phyloP scores from a whole-genome alignment of 371 early-diverging fungal species.

The Mortierella sp. region DNA sequence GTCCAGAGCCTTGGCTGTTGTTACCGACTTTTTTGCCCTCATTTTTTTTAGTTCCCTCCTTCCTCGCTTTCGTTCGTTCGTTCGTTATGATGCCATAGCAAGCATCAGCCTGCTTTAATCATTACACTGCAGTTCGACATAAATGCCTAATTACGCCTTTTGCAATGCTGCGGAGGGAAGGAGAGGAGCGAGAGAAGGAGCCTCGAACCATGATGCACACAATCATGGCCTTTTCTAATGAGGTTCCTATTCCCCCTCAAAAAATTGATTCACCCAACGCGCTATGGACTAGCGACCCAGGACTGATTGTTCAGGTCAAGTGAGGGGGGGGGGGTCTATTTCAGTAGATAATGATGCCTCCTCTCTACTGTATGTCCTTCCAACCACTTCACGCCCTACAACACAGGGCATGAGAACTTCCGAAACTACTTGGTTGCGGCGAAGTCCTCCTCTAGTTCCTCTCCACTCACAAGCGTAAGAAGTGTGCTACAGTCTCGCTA shows the following conservation, averaged over 20 bases:
- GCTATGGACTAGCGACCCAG: too few relatives aligned
- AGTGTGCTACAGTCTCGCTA: not conserved
- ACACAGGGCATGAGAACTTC: too few relatives aligned
- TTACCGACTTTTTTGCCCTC: not conserved
- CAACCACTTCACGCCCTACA: too few relatives aligned
- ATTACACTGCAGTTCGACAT: too few relatives aligned
- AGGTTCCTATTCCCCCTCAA: not conserved
- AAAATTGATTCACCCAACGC: not conserved
- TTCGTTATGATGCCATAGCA: not conserved
- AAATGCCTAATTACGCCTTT: not conserved
- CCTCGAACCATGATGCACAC: not conserved
- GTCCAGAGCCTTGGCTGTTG: not conserved
- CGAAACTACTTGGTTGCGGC: too few relatives aligned
- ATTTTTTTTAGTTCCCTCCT: not conserved
- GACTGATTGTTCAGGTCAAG: too few relatives aligned
- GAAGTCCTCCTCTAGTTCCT: not conserved
- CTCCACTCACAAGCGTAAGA: not conserved
- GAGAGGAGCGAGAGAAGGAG: not conserved
- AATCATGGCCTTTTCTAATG: not conserved
- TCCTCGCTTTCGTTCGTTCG: constrained; percentile 1
- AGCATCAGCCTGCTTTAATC: not conserved
- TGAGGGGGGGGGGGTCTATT: too few relatives aligned
- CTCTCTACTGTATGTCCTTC: too few relatives aligned
- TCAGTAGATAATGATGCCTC: too few relatives aligned
- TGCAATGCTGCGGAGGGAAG: not conserved